Base-by-base conservation (phyloP, 306 rosid species). In the Nissolia schottii region DNA sequence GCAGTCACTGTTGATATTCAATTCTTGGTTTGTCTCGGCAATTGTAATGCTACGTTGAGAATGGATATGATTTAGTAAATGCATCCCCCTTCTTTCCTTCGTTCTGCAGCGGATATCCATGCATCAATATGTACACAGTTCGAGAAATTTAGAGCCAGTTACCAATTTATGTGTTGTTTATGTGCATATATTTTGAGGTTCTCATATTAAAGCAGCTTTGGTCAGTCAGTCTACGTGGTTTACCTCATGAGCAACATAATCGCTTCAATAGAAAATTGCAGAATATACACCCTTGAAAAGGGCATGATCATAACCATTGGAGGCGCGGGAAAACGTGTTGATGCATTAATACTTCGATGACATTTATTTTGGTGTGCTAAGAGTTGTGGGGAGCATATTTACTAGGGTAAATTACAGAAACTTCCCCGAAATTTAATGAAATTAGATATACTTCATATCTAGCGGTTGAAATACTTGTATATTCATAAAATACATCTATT, bases 1-100 rank as follows among this genome's bases (percentile, higher is more conserved):
- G 87, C 82, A 61, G 82, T 54, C 80, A 69, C 68, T 51, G 77
- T 79, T 72, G 77, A 83, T 79, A 83, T 83, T 60, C 80, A 71
- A 45, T 83, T 79, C 74, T 82, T 79, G 75, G 67, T 41, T 76
- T 68, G 70, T 67, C 77, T 40, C 60, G 57, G 54, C 72, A 53
- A 67, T 76, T 83, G 87, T 83, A 76, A 79, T 79, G 64, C 72
- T 76, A 71, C 71, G 62, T 31, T 75, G 57, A 78, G 64, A 79
- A 72, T 76, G 71, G 77, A 59, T 65, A 27, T 66, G 74, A 57
- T 59, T 83, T 71, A 76, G 77, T 76, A 68, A 71, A 74, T 78
- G 78, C 74, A 76, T 70, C 29, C 1, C 12, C 40, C 11, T 31
- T 37, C 13, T 7, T 53, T 16, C 31, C 27, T 40, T 19, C 28